Conservation (phyloP, 1,284 basidiomycete species). For the Apiotrichum akiyoshidainum region DNA sequence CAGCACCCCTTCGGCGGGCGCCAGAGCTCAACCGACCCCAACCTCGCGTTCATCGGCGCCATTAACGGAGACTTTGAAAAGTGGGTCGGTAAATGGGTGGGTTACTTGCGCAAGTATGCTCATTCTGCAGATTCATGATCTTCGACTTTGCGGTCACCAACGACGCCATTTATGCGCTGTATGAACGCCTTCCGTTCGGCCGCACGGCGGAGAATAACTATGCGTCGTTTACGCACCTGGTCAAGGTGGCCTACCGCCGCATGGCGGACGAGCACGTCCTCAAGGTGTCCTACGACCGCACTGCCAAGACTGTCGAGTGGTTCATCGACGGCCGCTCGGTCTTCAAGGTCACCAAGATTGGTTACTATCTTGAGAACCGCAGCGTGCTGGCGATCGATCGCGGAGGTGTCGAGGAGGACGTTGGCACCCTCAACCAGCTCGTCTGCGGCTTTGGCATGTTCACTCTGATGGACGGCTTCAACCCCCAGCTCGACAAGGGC, state of each 20-base stretch:
- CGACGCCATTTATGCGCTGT: constrained; percentile 7
- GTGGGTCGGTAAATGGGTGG: too few species aligned
- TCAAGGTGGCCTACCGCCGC: not conserved
- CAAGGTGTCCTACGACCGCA: constrained; percentile 4
- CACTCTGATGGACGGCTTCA: constrained; percentile 7
- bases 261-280: constrained; percentile 2
- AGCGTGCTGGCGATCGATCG: not conserved
- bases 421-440: constrained; percentile 1
- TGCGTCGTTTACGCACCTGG: constrained; percentile 3
- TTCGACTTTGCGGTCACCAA: constrained; percentile 10
- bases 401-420: constrained; percentile 8
- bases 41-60: not conserved
- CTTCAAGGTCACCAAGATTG: constrained; percentile 1
- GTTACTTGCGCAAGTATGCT: too few species aligned
- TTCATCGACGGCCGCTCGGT: not conserved
- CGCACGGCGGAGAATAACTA: constrained; percentile 1
- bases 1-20: not conserved
- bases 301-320: constrained; percentile 2
- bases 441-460: constrained; percentile 9
- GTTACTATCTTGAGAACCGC: not conserved
- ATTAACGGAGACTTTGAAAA: constrained; percentile 5
- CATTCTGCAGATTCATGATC: not conserved
- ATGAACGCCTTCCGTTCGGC: constrained; percentile 8
- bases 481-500: not conserved
- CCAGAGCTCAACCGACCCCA: not conserved